Base-by-base conservation (phyloP, 208 protist genomes). In the Trypanosoma platydactyli region DNA sequence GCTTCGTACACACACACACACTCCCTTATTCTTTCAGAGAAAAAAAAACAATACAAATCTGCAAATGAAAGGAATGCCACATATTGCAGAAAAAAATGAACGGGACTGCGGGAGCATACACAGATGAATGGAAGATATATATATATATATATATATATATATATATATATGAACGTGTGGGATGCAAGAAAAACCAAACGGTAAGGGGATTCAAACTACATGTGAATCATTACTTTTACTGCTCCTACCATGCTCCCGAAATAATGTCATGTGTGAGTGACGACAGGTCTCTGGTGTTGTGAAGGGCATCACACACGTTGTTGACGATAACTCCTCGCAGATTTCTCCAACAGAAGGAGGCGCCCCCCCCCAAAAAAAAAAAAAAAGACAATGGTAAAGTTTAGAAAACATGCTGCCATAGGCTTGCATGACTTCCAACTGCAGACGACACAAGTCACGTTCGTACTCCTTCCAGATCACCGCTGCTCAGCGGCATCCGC, bases 281-380 rank as follows among this genome's bases (percentile, higher is more conserved):
- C 22, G 58, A 55, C 83, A 75, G 1, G 56, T 59, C 4, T 77
- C 72, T 13, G 65, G 64, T 9, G 69, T 81, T 33, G 73, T 80
- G 27, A 86, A 89, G 51, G 81, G 73, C 1, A 89, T 53, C 4
- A 86, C 52, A 30, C 49, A 53, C 57, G 27, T 60, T 52, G 63
- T 60, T 18, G 74, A 68, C 35, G 41, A 33, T 7, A 70, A 48
- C 20, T 22, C 54, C 27, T 70, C 15, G 18, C 30, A 20, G 33
- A 60, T 45, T 9, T 5, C 45, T 20, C n/a, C 25, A 12, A 70
- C 24, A 12, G 42, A 22, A 6, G 24, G 27, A 13, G 30, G 54
- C 5, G 64, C 45, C 27, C n/a, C 55, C 51, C 50, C 20, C 63
- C 63, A 70, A 1, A 30, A 18, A 22, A 20, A 53, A 25, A 53